Evolutionary conservation across 768 basidiomycete species (phyloP), one percentile per base, ranked within the genome.

Genomic region (Mycena galopus): DNA sequence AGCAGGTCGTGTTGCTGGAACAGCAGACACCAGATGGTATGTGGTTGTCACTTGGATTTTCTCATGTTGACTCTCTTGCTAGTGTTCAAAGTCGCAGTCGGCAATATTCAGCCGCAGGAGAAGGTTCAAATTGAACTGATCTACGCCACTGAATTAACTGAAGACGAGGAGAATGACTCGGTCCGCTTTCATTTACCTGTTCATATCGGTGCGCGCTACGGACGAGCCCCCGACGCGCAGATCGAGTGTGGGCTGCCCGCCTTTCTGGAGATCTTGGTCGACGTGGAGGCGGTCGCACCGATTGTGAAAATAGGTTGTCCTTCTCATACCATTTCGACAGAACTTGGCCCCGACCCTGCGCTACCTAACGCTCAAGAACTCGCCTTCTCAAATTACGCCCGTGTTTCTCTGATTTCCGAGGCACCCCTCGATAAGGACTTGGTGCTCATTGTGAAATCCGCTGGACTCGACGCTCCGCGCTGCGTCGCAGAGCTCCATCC

Each of bases 391-490:
- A 61, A 71, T 37, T 71, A 74, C 29, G 73, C 69, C 25, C 72
- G 64, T 55, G 35, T 74, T 21, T 74, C 69, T 17, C 60, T 74
- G 17, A 55, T 60, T 4, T 71, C 69, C 21, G 63, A 61, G 2
- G 32, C 68, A 2, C 55, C 67, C 12, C 78, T 88, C 17, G 69
- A 71, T 1, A 58, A 77, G n/a, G 86, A 88, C 64, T 84, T 88
- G 30, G 83, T 86, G 4, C 62, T 89, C 50, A 77, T 79, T 1
- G 78, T 88, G 44, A 72, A 81, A 25, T 83, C 86, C 0, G 75
- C 80, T 6, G 83, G 81, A 0, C 71, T 88, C 6, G 86, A 87
- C 60, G 71, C 76, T 3, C 85, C 87, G 1, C 80, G 86, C 25
- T 86, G 86, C 65, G 80, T 88, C 67, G 85, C 82, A 3, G 86